Base-by-base conservation (phyloP, 441 rosid species). In the Aleurites moluccanus region DNA sequence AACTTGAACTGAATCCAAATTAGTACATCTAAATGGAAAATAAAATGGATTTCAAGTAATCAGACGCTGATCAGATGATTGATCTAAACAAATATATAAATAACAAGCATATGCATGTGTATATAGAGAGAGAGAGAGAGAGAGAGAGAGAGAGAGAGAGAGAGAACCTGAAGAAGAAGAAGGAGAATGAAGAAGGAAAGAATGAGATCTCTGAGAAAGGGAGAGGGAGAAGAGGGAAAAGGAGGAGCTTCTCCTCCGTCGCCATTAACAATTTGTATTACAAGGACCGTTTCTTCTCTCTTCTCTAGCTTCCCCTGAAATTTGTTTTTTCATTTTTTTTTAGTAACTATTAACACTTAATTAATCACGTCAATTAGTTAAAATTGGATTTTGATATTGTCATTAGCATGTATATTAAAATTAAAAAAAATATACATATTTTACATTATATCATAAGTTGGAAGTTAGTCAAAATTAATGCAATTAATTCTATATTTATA, bases 161-260 rank as follows among this genome's bases (percentile, higher is more conserved):
- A 47, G 14, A 59, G 74, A 9, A 67, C 80, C 77, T 61, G 72
- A 50, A 42, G 70, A 73, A 15, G 30, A 8, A 27, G 67, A 40
- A 56, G 38, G 70, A 74, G 18, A 44, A 14, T 45, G 23, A 9
- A 56, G 52, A 35, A 27, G 60, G 21, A n/a, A 11, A 53, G 25
- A 70, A 64, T 2, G 77, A 38, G 75, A 78, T 73, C 67, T 20
- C 14, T 35, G 75, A 68, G 21, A 61, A 64, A 23, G 67, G 55
- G 45, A 33, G 75, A 69, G 2, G 50, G 2, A 60, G 79, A 49
- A 60, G 67, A 35, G 27, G 49, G 28, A 72, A 23, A 56, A 33
- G 75, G 70, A 74, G 75, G 67, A 28, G 60, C 64, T 69, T 25
- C 74, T 74, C 75, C 75, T 74, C 72, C 69, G 55, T 74, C 72